Conservation (phyloP, 441 rosid genomes). For the Populus hybrid region DNA sequence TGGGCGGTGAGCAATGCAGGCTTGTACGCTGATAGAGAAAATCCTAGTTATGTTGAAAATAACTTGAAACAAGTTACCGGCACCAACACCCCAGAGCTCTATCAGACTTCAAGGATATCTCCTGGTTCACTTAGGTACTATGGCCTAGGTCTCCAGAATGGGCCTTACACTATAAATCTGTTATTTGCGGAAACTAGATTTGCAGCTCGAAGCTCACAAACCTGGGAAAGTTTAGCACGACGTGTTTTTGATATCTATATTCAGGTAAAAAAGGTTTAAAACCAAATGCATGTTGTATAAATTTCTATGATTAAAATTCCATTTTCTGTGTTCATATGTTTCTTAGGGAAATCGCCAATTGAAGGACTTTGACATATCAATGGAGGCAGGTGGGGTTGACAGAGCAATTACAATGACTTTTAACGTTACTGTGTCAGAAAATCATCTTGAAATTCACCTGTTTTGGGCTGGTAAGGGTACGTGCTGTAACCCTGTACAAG, state of each 20-base stretch:
- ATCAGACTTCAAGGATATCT: constrained; percentile 35
- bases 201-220: constrained; percentile 24
- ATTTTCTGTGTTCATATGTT: neutral
- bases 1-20: constrained; percentile 81
- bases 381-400: constrained; percentile 34
- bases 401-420: constrained; percentile 34
- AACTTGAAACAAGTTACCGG: constrained; percentile 20
- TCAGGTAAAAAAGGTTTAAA: constrained; percentile 27
- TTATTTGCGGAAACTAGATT: constrained; percentile 50
- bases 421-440: constrained; percentile 41
- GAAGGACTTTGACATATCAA: constrained; percentile 40
- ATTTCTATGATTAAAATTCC: neutral
- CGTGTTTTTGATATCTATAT: constrained; percentile 54
- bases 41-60: constrained; percentile 25
- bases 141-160: constrained; percentile 45
- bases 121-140: constrained; percentile 45
- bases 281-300: neutral
- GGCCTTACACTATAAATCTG: constrained; percentile 37
- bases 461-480: constrained; percentile 84
- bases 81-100: constrained; percentile 27
- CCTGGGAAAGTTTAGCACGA: constrained; percentile 41
- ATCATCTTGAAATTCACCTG: constrained; percentile 53
- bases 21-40: constrained; percentile 27
- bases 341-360: constrained; percentile 27
- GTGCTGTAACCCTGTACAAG: constrained; percentile 45